Evolutionary conservation across 179 eudicot species (phyloP).

Genomic region (Silene coronaria): DNA sequence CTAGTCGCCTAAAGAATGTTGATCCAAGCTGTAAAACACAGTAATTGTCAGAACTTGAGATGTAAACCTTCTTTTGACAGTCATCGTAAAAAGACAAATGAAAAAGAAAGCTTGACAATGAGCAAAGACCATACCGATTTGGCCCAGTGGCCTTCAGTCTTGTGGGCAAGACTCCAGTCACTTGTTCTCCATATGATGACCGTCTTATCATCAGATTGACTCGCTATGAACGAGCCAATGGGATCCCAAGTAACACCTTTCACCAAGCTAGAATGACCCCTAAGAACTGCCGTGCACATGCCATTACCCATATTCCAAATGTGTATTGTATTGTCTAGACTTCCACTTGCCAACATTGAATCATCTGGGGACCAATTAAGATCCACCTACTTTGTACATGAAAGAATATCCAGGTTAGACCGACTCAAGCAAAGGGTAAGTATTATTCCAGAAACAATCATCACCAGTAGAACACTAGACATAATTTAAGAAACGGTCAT

Average conservation of each 20-base stretch:
- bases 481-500: background rate
- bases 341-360: conserved; percentile 87
- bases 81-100: background rate
- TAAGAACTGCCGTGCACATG: conserved; percentile 85
- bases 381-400: conserved; percentile 97
- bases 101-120: conserved; percentile 9
- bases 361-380: conserved; percentile 99
- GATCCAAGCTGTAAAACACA: conserved; percentile 77
- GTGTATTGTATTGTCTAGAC: conserved; percentile 87
- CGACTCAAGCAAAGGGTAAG: background rate
- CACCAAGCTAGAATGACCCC: conserved; percentile 95
- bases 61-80: background rate
- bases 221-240: conserved; percentile 87
- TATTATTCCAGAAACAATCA: conserved; percentile 1
- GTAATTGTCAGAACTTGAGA: conserved; percentile 15
- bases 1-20: conserved; percentile 95
- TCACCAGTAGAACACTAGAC: background rate
- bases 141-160: conserved; percentile 97
- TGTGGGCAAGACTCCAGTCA: conserved; percentile 98
- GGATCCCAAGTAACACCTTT: conserved; percentile 99
- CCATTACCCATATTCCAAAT: conserved; percentile 91
- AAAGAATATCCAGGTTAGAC: conserved; percentile 46
- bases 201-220: conserved; percentile 96
- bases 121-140: conserved; percentile 65
- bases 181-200: conserved; percentile 93